A percentile compares a stretch with the other conserved stretches of the same genome.
Evolutionary conservation across 73 alveolate species (phyloP).

Genomic region (Symbiodinium natans): DNA sequence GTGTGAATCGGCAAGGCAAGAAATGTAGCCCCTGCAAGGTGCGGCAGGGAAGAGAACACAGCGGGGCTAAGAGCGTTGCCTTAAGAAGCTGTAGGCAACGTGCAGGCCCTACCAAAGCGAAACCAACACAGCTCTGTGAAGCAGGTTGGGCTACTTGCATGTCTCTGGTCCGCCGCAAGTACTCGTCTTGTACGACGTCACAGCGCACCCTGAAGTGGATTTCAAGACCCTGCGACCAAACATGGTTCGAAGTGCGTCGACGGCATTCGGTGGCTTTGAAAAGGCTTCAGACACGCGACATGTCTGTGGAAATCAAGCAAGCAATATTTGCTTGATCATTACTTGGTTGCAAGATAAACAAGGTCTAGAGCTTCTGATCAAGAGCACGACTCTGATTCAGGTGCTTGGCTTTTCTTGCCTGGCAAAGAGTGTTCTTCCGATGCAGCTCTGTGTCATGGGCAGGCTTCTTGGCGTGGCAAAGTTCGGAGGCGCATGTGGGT

Average conservation of each 20-base stretch:
- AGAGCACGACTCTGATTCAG: constrained; percentile 92
- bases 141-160: constrained; percentile 58
- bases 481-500: constrained; percentile 47
- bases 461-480: constrained; percentile 76
- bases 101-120: no score
- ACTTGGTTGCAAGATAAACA: no score
- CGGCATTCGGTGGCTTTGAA: not conserved
- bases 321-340: no score
- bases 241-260: constrained; percentile 5
- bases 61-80: no score
- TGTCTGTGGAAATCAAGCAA: no score
- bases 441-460: not conserved
- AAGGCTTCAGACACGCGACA: not conserved
- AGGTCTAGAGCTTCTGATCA: constrained; percentile 58
- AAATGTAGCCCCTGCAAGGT: no score
- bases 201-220: constrained; percentile 50
- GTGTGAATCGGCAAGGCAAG: no score
- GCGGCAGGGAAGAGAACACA: no score
- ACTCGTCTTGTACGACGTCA: constrained; percentile 59
- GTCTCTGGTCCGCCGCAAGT: constrained; percentile 32
- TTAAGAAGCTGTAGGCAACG: no score
- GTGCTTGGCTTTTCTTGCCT: not conserved
- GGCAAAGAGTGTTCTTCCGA: not conserved
- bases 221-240: constrained; percentile 35
- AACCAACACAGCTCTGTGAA: no score